Evolutionary conservation across 306 rosid species (phyloP), one percentile per base, ranked within the genome.

Genomic region (Amphicarpaea edgeworthii): DNA sequence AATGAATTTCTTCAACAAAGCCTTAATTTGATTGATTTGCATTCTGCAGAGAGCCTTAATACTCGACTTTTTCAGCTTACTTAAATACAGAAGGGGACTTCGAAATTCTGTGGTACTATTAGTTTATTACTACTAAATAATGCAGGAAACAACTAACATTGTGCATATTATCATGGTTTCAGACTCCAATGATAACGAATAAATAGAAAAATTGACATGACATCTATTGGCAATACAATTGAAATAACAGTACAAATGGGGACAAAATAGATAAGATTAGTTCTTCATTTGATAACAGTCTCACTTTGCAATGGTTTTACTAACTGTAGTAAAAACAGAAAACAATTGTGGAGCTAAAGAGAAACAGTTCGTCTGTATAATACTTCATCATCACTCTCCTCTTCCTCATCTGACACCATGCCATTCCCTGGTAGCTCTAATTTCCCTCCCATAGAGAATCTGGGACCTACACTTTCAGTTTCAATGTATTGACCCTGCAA

Each of bases 401-500:
- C 93, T 75, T 92, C 96, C 74, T 87, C 91, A 72, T 94, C 97
- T 1, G 97, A 92, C 81, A 92, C 85, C 40, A 85, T 80, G 19
- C 76, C 92, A 82, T 60, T 85, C 38, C 95, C 87, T 0, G 95
- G 96, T 42, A 95, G 78, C 84, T 88, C 91, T 60, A 95, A 86
- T 81, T 84, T 92, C 82, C 99, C 96, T 58, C 99, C 99, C 95
- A 90, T 78, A 77, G 19, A 81, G 75, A 95, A 95, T 2, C 81
- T 73, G 10, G 97, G 99, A 65, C 99, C 96, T 32, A 67, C 5
- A 79, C 78, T 88, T 75, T 92, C 97, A 58, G 92, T 80, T 74
- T 92, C 99, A 69, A 95, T 88, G 77, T 87, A 92, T 64, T 86
- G 77, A 60, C 97, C 96, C 83, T 84, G 90, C 88, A 92, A 84